Conservation (phyloP, 2,329 filamentous ascomycete species). For the Arthrobotrys megalospora region DNA sequence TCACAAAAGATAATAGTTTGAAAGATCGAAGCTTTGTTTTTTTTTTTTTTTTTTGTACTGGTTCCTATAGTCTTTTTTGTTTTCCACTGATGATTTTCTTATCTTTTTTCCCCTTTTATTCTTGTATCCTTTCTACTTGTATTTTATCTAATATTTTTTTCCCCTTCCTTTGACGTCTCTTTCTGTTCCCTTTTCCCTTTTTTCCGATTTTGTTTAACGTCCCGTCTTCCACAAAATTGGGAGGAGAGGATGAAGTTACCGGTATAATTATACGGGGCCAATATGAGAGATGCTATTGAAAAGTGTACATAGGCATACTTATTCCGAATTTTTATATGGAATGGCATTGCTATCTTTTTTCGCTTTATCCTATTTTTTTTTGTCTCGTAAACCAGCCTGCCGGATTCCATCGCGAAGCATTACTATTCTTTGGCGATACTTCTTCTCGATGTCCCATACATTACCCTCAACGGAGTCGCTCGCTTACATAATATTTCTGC, state of each 20-base stretch:
- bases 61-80: neutral
- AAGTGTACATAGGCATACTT: constrained; percentile 19
- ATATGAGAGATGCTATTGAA: neutral
- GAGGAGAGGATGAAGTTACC: no score
- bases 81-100: neutral
- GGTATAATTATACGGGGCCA: neutral
- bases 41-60: neutral
- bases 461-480: no score
- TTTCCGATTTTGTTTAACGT: no score
- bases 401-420: no score
- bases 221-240: no score
- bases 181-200: neutral
- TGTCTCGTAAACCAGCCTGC: no score
- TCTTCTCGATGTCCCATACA: no score
- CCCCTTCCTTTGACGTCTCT: neutral
- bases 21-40: constrained; percentile 13
- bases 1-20: neutral
- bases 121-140: constrained; percentile 4
- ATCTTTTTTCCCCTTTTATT: neutral
- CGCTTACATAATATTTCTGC: no score
- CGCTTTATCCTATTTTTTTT: no score
- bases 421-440: no score
- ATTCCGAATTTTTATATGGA: constrained; percentile 6
- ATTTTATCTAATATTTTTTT: constrained; percentile 24
- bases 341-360: neutral